A percentile compares a stretch with the other conserved stretches of the same genome.
These are phyloP conservation scores for Lotus japonicus DNA, from an alignment of 306 rosid species.

Conservation along the genomic window DNA sequence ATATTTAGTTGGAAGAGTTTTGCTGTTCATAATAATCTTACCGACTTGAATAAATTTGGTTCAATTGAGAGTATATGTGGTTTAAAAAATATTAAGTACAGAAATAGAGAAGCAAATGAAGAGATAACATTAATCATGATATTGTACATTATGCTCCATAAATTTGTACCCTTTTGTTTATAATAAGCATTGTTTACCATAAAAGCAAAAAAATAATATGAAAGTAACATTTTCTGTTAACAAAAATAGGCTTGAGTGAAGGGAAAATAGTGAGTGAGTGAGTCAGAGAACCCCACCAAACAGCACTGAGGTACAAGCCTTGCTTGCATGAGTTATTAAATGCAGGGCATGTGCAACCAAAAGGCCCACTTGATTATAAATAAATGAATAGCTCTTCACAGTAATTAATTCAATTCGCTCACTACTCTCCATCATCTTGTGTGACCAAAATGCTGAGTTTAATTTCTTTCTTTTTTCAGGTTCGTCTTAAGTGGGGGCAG, in stretches of 20 bases:
- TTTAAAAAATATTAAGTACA: too few relatives aligned
- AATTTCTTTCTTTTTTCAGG: slow-evolving; percentile 25
- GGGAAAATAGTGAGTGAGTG: not conserved
- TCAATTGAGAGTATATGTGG: too few relatives aligned
- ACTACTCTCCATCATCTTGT: slow-evolving; percentile 7
- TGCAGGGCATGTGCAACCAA: slow-evolving; percentile 45
- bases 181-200: not conserved
- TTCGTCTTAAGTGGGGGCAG: slow-evolving; percentile 5
- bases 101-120: too few relatives aligned
- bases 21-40: too few relatives aligned
- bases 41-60: too few relatives aligned
- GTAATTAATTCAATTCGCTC: not conserved
- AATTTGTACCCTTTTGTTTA: not conserved
- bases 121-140: not conserved
- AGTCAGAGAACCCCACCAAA: slow-evolving; percentile 27
- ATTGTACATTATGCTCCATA: not conserved
- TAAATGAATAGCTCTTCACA: not conserved
- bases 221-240: slow-evolving; percentile 5
- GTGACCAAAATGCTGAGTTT: slow-evolving; percentile 12
- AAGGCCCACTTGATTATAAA: slow-evolving; percentile 7
- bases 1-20: too few relatives aligned
- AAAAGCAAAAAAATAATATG: not conserved
- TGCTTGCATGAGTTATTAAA: slow-evolving; percentile 27
- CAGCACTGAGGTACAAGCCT: not conserved
- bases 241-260: not conserved